Evolutionary conservation across 352 stramenopile species (phyloP), one percentile per base, ranked within the genome.

Genomic region (Globisporangium solare): DNA sequence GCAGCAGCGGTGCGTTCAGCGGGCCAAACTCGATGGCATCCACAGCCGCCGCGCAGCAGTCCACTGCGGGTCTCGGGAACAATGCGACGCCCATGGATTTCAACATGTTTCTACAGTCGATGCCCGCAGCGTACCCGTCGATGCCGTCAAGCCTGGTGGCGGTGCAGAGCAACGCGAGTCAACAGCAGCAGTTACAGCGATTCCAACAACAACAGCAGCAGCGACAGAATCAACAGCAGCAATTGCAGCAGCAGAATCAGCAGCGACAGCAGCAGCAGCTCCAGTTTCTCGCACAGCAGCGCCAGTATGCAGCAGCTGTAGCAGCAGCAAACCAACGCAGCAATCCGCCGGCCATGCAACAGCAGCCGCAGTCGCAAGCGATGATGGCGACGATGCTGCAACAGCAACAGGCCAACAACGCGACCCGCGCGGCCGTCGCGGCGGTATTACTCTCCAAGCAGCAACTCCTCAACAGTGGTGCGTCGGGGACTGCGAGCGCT

Each of bases 31-130:
- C 27, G 0, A 35, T 35, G 27, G 7, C 27, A 10, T 35, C 27
- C 27, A 35, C 27, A 35, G 27, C 5, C 7, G 3, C 27, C 27
- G 27, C 27, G 27, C 27, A 35, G 27, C 27, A 3, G 27, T n/a
- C 24, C 2, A n/a, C 43, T 58, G 42, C 15, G 5, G 31, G 8
- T 14, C 17, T 15, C 6, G 22, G 15, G 5, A 45, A 31, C 48
- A 45, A 10, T 20, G 6, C 46, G 14, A 45, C 22, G 6, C 41
- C 45, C 18, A 61, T 70, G 21, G 61, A 66, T n/a, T 68, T 59
- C n/a, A 58, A 61, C n/a, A 47, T 62, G 59, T 73, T 73, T 37
- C 22, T 71, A n/a, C 65, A 83, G 52, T 51, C 73, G 51, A 60
- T 78, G 39, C 65, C 57, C 22, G 53, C 67, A 17, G 57, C 52